Evolutionary conservation across 371 early-diverging fungal species (phyloP), one percentile per base, ranked within the genome.

Genomic region (Mycotypha africana): DNA sequence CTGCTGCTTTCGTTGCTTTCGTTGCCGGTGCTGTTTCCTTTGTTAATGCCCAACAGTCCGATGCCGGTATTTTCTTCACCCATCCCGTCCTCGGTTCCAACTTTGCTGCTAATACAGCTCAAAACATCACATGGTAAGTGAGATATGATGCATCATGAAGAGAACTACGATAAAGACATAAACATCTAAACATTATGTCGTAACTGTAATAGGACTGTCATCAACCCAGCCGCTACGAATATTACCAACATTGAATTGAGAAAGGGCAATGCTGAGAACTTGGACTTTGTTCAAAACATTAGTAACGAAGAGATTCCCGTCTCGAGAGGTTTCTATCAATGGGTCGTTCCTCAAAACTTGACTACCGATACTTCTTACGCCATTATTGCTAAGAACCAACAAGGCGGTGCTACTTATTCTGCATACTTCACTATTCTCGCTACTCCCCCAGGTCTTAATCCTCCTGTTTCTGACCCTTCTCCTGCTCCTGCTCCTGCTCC

Each of bases 371-470:
- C 49, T 15, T 49, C 65, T 15, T n/a, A n/a, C n/a, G 60, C 49
- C 32, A 39, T 65, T 30, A 51, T 34, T 15, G 62, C 50, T 50
- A 57, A 36, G 52, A 58, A 61, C 26, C n/a, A n/a, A n/a, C n/a
- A n/a, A n/a, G 62, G 62, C 36, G 37, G n/a, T 17, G 19, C 42
- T 19, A 53, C 60, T 22, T 69, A 69, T 48, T 65, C 66, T 44
- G 42, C 66, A 22, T 63, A 65, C 43, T 70, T 70, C 44, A 65
- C 63, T 33, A 70, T 70, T 41, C 35, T 65, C 12, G 63, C 55
- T 36, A 42, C 36, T 35, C 36, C 49, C 30, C 42, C 49, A 36
- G 49, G 49, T 42, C 35, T 38, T n/a, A 15, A 56, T n/a, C 14
- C 42, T 15, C 15, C 48, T 39, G 33, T 28, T 24, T 17, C 42